Evolutionary conservation across 768 basidiomycete species (phyloP).

Genomic region (Agaricus bisporus): DNA sequence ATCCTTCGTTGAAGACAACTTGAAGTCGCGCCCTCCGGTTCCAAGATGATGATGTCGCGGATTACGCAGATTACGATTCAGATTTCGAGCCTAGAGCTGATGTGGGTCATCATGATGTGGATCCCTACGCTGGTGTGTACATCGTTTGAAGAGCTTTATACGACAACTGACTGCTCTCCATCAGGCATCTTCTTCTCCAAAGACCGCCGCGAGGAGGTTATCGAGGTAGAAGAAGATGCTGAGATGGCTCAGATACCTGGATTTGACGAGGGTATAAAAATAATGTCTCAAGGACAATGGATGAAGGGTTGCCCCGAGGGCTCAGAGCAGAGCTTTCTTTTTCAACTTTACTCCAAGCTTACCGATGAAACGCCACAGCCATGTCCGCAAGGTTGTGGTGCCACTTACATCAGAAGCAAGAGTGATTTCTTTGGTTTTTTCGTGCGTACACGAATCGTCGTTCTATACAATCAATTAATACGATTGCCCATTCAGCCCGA

Average conservation of each 20-base stretch:
- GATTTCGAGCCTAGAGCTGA: conserved; percentile 54
- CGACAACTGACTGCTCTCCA: conserved; percentile 8
- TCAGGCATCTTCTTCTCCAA: conserved; percentile 93
- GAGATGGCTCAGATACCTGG: conserved; percentile 42
- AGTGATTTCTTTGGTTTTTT: conserved; percentile 79
- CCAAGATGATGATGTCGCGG: conserved; percentile 32
- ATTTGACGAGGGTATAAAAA: conserved; percentile 40
- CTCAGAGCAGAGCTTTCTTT: conserved; percentile 84
- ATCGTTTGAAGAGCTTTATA: neutral
- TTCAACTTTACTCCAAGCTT: conserved; percentile 75
- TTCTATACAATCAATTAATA: neutral
- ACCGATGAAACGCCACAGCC: conserved; percentile 46
- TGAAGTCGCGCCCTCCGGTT: neutral
- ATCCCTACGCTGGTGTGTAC: conserved; percentile 78
- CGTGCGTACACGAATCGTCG: conserved; percentile 40
- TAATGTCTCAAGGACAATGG: conserved; percentile 90
- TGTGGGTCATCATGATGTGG: conserved; percentile 48
- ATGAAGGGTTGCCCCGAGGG: conserved; percentile 97
- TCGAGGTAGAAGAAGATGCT: conserved; percentile 82
- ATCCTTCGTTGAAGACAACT: neutral
- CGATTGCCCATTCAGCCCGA: conserved; percentile 46
- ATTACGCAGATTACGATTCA: conserved; percentile 78
- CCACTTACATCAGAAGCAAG: conserved; percentile 52
- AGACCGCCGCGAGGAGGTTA: conserved; percentile 85
- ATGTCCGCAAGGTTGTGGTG: conserved; percentile 76